Evolutionary conservation across 225 moss, liverwort and hornwort species (phyloP), one percentile per base, ranked within the genome.

Genomic region (Pseudoscleropodium purum): DNA sequence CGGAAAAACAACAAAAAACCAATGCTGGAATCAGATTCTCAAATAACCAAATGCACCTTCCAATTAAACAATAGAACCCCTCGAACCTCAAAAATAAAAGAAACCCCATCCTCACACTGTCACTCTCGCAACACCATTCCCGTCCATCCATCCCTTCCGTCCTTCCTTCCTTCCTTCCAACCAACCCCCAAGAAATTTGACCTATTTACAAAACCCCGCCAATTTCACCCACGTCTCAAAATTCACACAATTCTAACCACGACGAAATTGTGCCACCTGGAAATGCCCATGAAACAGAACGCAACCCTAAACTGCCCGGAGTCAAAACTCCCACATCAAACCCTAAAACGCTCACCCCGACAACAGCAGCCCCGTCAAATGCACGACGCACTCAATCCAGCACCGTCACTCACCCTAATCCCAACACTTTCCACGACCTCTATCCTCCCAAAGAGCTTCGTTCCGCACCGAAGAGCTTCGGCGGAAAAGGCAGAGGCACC

Each of bases 401-500:
- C 84, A 84, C 54, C 62, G 62, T 56, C 84, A 89, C 87, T 84
- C 91, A 87, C 91, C 87, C 89, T 88, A 84, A 84, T 79, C 84
- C 88, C 79, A 75, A 61, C 67, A n/a, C 45, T 67, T 67, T 87
- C 67, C 79, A 87, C 79, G 69, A 54, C 57, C 84, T 72, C 88
- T 76, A 75, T 80, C 80, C 74, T 87, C 67, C 75, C 60, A n/a
- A 64, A 77, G 31, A 77, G 88, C 75, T 60, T 49, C 65, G 31
- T 29, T 6, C 36, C 69, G 37, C n/a, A 51, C 51, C 49, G 72
- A 88, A 60, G 77, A 59, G 57, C 89, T 89, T 52, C 26, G 8
- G 43, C 86, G 19, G 57, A 54, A 69, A 20, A 16, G 54, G 66
- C 61, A 25, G 87, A 41, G 66, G 10, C 34, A 66, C 66, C 84